Percentiles rank a stretch among this genome's conserved stretches.
These are phyloP conservation scores for Dothidotthia symphoricarpi DNA, from an alignment of 2,329 filamentous ascomycete genomes.

Conservation along the genomic window DNA sequence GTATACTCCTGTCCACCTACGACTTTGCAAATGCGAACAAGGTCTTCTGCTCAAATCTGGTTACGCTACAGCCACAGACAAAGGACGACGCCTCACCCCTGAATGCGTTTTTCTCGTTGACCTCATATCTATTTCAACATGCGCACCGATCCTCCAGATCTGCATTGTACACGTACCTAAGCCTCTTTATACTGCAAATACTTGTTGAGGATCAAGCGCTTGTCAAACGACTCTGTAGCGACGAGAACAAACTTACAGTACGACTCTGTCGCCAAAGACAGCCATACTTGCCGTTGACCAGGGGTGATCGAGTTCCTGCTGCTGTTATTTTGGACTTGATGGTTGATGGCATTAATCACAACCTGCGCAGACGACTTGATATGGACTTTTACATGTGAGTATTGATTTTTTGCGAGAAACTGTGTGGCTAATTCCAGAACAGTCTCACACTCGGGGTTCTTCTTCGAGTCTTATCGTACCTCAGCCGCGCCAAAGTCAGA, in stretches of 20 bases:
- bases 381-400: slow-evolving; percentile 72
- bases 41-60: slow-evolving; percentile 82
- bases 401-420: no score
- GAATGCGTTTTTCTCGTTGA: slow-evolving; percentile 78
- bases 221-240: slow-evolving; percentile 79
- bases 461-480: slow-evolving; percentile 76
- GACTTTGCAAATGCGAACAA: slow-evolving; percentile 96
- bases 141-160: slow-evolving; percentile 79
- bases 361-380: slow-evolving; percentile 81
- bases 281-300: slow-evolving; percentile 75
- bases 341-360: slow-evolving; percentile 91
- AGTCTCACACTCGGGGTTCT: slow-evolving; percentile 76
- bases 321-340: slow-evolving; percentile 80
- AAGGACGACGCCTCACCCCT: slow-evolving; percentile 72
- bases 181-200: slow-evolving; percentile 79
- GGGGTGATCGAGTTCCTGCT: slow-evolving; percentile 69
- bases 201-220: slow-evolving; percentile 80
- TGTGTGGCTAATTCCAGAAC: slow-evolving; percentile 25
- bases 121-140: slow-evolving; percentile 91
- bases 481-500: slow-evolving; percentile 78
- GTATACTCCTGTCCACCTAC: slow-evolving; percentile 80
- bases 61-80: slow-evolving; percentile 60
- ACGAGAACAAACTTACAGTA: slow-evolving; percentile 70
- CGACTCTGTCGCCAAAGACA: slow-evolving; percentile 86
- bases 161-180: slow-evolving; percentile 79